These are phyloP conservation scores for Trichosporon asahii DNA, from an alignment of 1,284 basidiomycete genomes.

Conservation along the genomic window DNA sequence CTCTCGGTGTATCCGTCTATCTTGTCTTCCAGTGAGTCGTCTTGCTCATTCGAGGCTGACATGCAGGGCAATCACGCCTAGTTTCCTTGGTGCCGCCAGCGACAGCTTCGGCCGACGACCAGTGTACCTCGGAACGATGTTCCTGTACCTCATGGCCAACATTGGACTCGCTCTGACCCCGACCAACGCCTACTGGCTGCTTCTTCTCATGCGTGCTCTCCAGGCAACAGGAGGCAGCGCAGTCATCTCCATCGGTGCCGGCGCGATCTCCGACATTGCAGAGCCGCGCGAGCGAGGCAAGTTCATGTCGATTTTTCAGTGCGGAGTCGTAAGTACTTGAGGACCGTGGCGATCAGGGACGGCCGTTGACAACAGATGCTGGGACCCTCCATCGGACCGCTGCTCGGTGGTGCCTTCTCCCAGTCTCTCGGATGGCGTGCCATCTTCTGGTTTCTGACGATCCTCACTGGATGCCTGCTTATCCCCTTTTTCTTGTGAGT, in stretches of 20 bases:
- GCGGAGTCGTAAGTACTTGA: conserved; percentile 1
- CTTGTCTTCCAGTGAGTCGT: conserved; percentile 41
- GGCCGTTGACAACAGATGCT: conserved; percentile 23
- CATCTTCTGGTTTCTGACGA: conserved; percentile 43
- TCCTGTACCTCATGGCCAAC: conserved; percentile 46
- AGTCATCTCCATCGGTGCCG: conserved; percentile 48
- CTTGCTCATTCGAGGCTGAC: conserved; percentile 25
- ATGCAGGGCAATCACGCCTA: conserved; percentile 45
- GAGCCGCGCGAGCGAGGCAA: conserved; percentile 49
- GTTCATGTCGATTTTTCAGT: conserved; percentile 43
- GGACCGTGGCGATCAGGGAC: neutral
- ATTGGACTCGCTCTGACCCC: conserved; percentile 48
- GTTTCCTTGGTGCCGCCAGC: conserved; percentile 44
- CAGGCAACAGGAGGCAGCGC: conserved; percentile 49
- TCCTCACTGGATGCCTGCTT: conserved; percentile 11
- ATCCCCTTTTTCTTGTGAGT: conserved; percentile 24
- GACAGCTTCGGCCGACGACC: conserved; percentile 46
- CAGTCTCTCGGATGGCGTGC: conserved; percentile 26
- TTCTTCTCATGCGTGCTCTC: conserved; percentile 45
- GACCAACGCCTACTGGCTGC: conserved; percentile 43
- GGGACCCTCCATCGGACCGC: conserved; percentile 25
- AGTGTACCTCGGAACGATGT: conserved; percentile 45
- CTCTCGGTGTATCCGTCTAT: conserved; percentile 48
- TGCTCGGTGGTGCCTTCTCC: conserved; percentile 36
- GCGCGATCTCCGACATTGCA: conserved; percentile 47